phyloP scores from a whole-genome alignment of 202 grass and related monocot genomes.

The Saccharum hybrid region DNA sequence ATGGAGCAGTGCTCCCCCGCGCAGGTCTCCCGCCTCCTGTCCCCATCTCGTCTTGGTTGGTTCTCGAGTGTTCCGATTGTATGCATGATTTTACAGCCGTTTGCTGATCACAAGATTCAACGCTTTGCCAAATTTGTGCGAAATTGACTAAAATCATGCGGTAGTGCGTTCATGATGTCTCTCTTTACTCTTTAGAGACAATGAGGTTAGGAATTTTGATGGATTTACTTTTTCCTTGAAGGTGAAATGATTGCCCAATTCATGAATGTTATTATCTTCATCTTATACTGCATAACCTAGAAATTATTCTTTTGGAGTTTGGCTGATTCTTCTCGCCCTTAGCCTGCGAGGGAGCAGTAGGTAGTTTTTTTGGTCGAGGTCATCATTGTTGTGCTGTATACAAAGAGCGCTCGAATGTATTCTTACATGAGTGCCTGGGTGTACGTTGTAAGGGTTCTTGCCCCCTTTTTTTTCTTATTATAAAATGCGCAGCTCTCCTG shows the following conservation, averaged over 20 bases:
- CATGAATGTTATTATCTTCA: neutral
- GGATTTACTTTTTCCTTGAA: neutral
- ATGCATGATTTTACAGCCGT: constrained; percentile 10
- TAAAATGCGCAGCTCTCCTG: neutral
- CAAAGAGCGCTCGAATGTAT: no score
- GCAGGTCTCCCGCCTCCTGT: constrained; percentile 47
- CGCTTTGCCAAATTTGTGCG: neutral
- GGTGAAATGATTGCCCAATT: neutral
- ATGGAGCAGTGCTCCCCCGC: constrained; percentile 91
- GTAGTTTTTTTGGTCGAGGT: no score
- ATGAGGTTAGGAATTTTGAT: neutral
- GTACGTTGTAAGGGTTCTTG: no score
- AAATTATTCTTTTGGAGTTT: no score
- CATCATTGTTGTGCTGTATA: no score
- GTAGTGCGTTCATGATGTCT: neutral
- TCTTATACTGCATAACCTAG: neutral
- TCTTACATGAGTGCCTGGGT: no score
- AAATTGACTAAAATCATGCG: neutral
- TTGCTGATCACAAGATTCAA: constrained; percentile 8
- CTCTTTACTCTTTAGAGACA: neutral
- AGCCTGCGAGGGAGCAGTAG: no score
- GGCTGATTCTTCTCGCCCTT: no score
- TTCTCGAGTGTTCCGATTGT: neutral
- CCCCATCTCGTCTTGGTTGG: constrained; percentile 14
- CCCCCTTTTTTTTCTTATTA: neutral